These are phyloP conservation scores for Luzula sylvatica DNA, from an alignment of 176 grass and related monocot species.

Conservation along the genomic window DNA sequence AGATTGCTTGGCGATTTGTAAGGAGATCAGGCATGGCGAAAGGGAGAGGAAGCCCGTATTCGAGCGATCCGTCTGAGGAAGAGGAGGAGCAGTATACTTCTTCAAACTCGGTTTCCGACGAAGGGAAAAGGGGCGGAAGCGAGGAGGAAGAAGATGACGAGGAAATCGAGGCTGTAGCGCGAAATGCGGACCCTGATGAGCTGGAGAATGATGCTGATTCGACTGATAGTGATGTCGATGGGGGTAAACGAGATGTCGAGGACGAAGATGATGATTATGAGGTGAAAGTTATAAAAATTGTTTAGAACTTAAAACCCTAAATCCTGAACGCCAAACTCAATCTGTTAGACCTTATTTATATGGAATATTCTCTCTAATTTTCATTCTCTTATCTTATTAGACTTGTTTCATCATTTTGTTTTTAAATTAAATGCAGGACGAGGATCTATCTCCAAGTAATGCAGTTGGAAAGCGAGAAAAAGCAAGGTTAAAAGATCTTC, in stretches of 20 bases:
- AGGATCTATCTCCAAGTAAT: constrained; percentile 16
- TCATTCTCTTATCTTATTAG: not conserved
- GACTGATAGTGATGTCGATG: constrained; percentile 1
- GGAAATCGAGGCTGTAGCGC: constrained; percentile 9
- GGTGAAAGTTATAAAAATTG: constrained; percentile 3
- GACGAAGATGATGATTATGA: constrained; percentile 10
- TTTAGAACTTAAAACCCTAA: constrained; percentile 4
- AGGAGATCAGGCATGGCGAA: constrained; percentile 10
- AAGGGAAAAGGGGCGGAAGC: not conserved
- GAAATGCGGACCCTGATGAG: constrained; percentile 5
- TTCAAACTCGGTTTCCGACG: constrained; percentile 10
- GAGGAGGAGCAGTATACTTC: constrained; percentile 14
- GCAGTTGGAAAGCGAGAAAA: constrained; percentile 61
- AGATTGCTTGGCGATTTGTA: not conserved
- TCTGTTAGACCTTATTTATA: not conserved
- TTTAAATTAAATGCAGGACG: constrained; percentile 29
- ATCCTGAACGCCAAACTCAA: not conserved
- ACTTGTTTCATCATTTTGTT: not conserved
- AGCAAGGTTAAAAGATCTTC: constrained; percentile 57
- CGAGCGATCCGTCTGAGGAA: constrained; percentile 5
- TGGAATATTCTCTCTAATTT: not conserved
- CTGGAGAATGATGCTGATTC: constrained; percentile 13
- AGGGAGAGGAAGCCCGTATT: constrained; percentile 3
- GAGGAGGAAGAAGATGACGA: constrained; percentile 20
- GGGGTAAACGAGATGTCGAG: constrained; percentile 6